Conservation (phyloP, 176 grass and related monocot species). For the Secale cereale region DNA sequence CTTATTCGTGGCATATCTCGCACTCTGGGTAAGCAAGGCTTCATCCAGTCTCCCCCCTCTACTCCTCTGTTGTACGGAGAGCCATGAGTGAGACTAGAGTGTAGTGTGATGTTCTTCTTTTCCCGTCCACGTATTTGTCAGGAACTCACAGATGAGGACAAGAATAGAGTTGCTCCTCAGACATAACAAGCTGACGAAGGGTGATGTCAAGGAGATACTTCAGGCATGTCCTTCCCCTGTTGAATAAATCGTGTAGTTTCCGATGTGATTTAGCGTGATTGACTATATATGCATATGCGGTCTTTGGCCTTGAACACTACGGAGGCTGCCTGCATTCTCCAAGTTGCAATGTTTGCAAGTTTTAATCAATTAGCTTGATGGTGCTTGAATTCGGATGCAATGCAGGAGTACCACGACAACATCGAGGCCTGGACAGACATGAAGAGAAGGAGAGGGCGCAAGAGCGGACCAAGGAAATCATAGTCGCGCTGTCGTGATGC, state of each 20-base stretch:
- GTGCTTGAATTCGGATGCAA: neutral
- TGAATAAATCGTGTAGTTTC: neutral
- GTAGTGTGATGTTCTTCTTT: neutral
- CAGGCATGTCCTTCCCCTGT: conserved; percentile 35
- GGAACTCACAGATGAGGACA: conserved; percentile 70
- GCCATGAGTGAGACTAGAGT: neutral
- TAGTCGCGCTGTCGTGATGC: conserved; percentile 39
- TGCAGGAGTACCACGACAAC: conserved; percentile 93
- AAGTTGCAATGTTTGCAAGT: neutral
- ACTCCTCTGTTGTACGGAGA: neutral
- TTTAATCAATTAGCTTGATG: neutral
- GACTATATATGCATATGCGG: too few relatives aligned
- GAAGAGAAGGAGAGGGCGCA: conserved; percentile 94
- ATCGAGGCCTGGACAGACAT: conserved; percentile 80
- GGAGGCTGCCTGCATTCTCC: neutral
- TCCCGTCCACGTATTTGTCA: too few relatives aligned
- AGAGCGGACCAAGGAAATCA: conserved; percentile 61
- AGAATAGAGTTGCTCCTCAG: conserved; percentile 88
- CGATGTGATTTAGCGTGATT: neutral
- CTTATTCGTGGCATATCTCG: conserved; percentile 88
- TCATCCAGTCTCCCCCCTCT: neutral
- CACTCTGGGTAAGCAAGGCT: conserved; percentile 67
- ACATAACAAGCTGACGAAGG: conserved; percentile 84
- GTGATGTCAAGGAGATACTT: conserved; percentile 82
- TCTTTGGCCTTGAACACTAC: neutral